Evolutionary conservation across 1,284 basidiomycete species (phyloP).

Genomic region (Agaricales sp.): DNA sequence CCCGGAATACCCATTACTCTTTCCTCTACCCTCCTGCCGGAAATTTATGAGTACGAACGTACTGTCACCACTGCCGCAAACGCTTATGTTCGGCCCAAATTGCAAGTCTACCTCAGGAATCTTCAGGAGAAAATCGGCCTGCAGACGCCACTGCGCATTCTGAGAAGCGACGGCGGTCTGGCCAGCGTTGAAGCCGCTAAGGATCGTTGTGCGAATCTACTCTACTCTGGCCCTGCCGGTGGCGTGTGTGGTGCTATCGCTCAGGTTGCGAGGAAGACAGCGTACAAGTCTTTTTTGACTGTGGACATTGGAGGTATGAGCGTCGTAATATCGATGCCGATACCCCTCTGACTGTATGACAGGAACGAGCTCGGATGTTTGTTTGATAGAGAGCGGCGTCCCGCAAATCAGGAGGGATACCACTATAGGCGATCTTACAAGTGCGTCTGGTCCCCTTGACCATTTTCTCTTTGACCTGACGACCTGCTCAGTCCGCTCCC

Average conservation of each 20-base stretch:
- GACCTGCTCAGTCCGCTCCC: constrained; percentile 13
- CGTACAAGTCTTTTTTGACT: constrained; percentile 12
- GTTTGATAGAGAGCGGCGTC: constrained; percentile 18
- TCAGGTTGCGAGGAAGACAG: constrained; percentile 14
- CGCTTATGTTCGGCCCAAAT: constrained; percentile 19
- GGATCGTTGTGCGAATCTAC: constrained; percentile 14
- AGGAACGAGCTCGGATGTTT: constrained; percentile 21
- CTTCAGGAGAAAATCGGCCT: constrained; percentile 14
- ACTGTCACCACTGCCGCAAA: constrained; percentile 21
- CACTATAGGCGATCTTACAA: constrained; percentile 14
- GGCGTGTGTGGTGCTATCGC: constrained; percentile 19
- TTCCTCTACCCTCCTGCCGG: constrained; percentile 17
- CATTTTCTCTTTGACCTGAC: not conserved
- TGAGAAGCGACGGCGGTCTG: constrained; percentile 20
- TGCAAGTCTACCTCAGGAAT: constrained; percentile 16
- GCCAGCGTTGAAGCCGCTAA: constrained; percentile 15
- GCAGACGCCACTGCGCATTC: constrained; percentile 15
- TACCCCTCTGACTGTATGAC: constrained; percentile 12
- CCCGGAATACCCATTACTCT: constrained; percentile 19
- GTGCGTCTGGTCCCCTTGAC: constrained; percentile 8
- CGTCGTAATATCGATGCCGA: not conserved
- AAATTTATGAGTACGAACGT: constrained; percentile 23
- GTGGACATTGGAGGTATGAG: not conserved
- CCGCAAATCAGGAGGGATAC: constrained; percentile 17
- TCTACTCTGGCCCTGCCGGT: constrained; percentile 17